Evolutionary conservation across 306 rosid species (phyloP).

Genomic region (Cicer judaicum): DNA sequence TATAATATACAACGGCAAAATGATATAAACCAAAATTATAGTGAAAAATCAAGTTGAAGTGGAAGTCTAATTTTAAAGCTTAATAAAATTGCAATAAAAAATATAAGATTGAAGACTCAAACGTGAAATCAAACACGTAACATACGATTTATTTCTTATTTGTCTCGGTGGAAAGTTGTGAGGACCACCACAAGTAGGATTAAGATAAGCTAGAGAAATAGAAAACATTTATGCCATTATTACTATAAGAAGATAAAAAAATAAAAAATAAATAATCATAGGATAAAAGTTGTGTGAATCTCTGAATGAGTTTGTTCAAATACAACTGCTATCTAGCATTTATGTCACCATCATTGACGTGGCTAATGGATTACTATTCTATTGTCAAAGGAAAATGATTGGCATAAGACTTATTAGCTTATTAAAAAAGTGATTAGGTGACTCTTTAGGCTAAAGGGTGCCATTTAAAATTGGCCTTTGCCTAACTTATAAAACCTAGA

Average conservation of each 20-base stretch:
- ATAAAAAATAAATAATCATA: no score
- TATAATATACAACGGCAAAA: no score
- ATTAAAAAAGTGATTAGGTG: constrained; percentile 45
- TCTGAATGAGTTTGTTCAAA: constrained; percentile 41
- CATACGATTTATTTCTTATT: not conserved
- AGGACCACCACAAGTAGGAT: constrained; percentile 37
- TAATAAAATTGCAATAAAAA: no score
- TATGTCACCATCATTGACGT: constrained; percentile 43
- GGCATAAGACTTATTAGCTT: constrained; percentile 27
- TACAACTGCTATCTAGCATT: constrained; percentile 37
- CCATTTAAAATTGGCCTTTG: constrained; percentile 50
- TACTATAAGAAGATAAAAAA: not conserved
- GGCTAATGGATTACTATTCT: constrained; percentile 40
- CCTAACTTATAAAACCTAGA: constrained; percentile 31
- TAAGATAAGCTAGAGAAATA: constrained; percentile 27
- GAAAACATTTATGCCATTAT: constrained; percentile 30
- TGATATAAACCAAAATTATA: no score
- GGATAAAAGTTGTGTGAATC: constrained; percentile 41
- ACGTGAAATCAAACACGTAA: no score
- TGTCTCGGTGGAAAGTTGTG: constrained; percentile 36
- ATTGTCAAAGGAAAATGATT: constrained; percentile 46
- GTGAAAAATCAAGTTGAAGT: no score
- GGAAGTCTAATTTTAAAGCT: no score
- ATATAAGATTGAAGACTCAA: no score
- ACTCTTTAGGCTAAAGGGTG: constrained; percentile 28